Evolutionary conservation across 2,329 filamentous ascomycete species (phyloP).

Genomic region (Sclerotinia sclerotiorum): DNA sequence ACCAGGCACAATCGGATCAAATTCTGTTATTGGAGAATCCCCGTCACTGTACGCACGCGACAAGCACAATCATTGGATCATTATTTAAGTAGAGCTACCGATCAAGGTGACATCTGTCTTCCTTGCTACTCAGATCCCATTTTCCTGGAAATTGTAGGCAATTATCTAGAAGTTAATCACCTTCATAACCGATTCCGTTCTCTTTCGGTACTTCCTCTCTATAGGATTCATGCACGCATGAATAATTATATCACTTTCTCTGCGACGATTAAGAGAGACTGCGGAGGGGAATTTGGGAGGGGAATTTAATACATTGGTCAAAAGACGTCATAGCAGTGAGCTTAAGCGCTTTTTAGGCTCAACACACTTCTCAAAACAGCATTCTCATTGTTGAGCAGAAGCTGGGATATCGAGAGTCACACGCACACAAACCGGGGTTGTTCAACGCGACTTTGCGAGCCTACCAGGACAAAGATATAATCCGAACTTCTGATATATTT

Average conservation of each 20-base stretch:
- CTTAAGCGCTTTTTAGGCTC: not conserved
- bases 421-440: not conserved
- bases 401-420: not conserved
- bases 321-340: not conserved
- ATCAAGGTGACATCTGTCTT: conserved; percentile 26
- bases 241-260: not conserved
- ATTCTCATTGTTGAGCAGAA: conserved; percentile 2
- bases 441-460: not conserved
- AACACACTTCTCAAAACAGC: not conserved
- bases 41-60: conserved; percentile 31
- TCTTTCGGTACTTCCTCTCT: conserved; percentile 9
- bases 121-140: conserved; percentile 11
- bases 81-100: conserved; percentile 21
- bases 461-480: conserved; percentile 3
- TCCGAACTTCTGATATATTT: conserved; percentile 19
- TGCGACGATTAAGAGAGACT: not conserved
- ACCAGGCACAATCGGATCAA: conserved; percentile 15
- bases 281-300: not conserved
- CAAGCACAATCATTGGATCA: conserved; percentile 33
- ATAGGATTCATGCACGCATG: not conserved
- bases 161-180: conserved; percentile 5
- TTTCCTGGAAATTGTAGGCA: conserved; percentile 1
- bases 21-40: conserved; percentile 24
- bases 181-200: conserved; percentile 7
- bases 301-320: not conserved